Conservation (phyloP, 1,284 basidiomycete species). For the Ganoderma sp. region DNA sequence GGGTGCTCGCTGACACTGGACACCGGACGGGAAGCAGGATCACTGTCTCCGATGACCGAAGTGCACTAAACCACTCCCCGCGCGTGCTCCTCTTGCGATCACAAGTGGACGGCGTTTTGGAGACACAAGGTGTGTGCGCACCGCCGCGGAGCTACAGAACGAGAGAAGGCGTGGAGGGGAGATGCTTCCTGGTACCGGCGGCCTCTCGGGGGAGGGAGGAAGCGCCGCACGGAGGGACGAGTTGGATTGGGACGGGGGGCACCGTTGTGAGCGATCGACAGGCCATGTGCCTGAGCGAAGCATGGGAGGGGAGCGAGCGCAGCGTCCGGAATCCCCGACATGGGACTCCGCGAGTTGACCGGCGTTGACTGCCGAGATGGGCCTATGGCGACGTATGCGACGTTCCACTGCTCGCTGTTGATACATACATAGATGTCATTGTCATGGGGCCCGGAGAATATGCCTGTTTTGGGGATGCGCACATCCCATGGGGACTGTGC, state of each 20-base stretch:
- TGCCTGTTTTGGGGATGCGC: not conserved
- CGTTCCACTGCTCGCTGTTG: not conserved
- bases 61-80: not conserved
- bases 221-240: constrained; percentile 19
- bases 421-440: not conserved
- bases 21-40: not conserved
- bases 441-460: constrained; percentile 1
- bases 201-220: constrained; percentile 16
- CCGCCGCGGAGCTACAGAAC: constrained; percentile 23
- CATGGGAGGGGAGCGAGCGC: constrained; percentile 11
- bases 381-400: not conserved
- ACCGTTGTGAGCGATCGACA: constrained; percentile 21
- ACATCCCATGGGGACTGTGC: not conserved
- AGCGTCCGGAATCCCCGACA: constrained; percentile 19
- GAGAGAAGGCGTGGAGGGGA: constrained; percentile 16
- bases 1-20: not conserved
- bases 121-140: constrained; percentile 1
- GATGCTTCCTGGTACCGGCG: constrained; percentile 23
- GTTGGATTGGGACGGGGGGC: constrained; percentile 8
- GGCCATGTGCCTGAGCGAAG: constrained; percentile 27
- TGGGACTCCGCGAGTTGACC: constrained; percentile 27
- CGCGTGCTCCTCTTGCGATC: too few relatives aligned
- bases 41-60: not conserved
- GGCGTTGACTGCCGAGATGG: not conserved
- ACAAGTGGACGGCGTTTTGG: not conserved